Conservation (phyloP, 345 rosid species). For the Eucalyptus curtisii region DNA sequence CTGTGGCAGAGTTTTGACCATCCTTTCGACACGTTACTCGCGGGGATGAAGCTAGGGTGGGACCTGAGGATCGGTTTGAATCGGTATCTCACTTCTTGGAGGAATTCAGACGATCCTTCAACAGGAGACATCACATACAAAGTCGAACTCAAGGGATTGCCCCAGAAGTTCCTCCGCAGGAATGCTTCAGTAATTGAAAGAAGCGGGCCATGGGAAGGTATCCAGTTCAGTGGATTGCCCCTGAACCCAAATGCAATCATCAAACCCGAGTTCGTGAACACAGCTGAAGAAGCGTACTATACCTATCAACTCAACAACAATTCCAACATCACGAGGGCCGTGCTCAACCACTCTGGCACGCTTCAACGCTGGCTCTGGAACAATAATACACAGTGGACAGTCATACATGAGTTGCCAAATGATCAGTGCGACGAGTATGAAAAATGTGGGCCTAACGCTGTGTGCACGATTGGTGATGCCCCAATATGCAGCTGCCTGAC, state of each 20-base stretch:
- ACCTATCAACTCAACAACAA: neutral
- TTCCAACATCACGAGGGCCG: neutral
- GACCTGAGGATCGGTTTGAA: neutral
- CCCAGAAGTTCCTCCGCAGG: neutral
- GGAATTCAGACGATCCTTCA: slow-evolving; percentile 18
- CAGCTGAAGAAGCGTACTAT: neutral
- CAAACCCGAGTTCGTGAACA: neutral
- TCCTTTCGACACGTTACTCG: slow-evolving; percentile 1
- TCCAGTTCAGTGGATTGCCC: neutral
- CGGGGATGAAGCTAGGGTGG: neutral
- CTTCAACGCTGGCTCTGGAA: neutral
- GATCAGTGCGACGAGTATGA: neutral
- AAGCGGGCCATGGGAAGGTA: slow-evolving; percentile 23
- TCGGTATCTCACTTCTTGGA: slow-evolving; percentile 21
- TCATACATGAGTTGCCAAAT: neutral
- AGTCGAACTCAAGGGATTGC: slow-evolving; percentile 7
- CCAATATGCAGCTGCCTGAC: neutral
- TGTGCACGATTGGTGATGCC: neutral
- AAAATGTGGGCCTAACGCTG: neutral
- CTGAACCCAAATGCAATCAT: neutral
- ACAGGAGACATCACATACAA: slow-evolving; percentile 7
- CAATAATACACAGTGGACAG: neutral
- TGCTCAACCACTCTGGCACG: neutral
- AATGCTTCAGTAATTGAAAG: neutral
- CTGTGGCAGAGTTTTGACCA: neutral